A percentile compares a stretch with the other conserved stretches of the same genome.
Evolutionary conservation across 257 asterid species (phyloP).

Genomic region (Solanum bukasovii): DNA sequence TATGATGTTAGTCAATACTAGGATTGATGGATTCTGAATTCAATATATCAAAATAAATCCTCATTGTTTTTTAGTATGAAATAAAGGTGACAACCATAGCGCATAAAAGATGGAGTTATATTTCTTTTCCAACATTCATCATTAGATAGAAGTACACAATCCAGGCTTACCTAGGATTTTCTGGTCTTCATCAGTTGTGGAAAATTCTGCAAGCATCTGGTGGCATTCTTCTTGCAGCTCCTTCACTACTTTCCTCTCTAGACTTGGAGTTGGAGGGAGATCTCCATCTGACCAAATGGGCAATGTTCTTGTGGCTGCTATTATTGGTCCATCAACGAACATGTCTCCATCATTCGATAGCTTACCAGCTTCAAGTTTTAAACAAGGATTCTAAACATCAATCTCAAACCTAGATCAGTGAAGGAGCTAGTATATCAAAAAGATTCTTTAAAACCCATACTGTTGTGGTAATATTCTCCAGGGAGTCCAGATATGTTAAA

Average conservation of each 20-base stretch:
- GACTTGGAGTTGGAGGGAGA: slow-evolving; percentile 79
- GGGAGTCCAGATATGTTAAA: slow-evolving; percentile 83
- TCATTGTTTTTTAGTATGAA: neutral
- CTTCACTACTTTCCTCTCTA: slow-evolving; percentile 77
- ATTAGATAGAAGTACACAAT: slow-evolving; percentile 3
- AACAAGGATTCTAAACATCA: slow-evolving; percentile 8
- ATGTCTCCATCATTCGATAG: slow-evolving; percentile 41
- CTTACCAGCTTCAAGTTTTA: slow-evolving; percentile 43
- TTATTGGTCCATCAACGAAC: slow-evolving; percentile 81
- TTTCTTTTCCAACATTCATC: neutral
- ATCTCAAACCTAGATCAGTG: slow-evolving; percentile 2
- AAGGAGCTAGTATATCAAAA: neutral
- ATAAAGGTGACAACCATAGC: neutral
- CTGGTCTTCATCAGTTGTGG: slow-evolving; percentile 61
- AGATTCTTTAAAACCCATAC: slow-evolving; percentile 21
- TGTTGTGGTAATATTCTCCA: slow-evolving; percentile 72
- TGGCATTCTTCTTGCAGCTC: slow-evolving; percentile 91
- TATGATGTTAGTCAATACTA: neutral
- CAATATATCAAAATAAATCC: neutral
- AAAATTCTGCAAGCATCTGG: slow-evolving; percentile 60
- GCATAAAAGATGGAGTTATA: neutral
- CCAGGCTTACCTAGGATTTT: slow-evolving; percentile 54
- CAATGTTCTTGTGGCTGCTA: slow-evolving; percentile 89
- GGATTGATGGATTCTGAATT: neutral
- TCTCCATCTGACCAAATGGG: slow-evolving; percentile 94